A percentile compares a stretch with the other conserved stretches of the same genome.
Evolutionary conservation across 176 grass and related monocot species (phyloP).

Genomic region (Sorghum bicolor): DNA sequence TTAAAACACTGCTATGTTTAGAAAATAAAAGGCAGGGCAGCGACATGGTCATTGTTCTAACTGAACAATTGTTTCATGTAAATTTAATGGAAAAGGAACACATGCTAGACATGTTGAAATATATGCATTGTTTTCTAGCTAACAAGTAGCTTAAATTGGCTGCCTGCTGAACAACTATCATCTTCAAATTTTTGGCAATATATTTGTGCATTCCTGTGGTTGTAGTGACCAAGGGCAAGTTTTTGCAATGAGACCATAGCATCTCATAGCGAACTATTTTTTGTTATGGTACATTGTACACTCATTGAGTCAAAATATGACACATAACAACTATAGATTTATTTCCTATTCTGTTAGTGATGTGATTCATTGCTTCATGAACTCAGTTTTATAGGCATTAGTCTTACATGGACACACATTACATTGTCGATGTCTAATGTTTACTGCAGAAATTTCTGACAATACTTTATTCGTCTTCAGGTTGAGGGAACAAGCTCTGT

Average conservation of each 20-base stretch:
- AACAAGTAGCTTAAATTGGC: not conserved
- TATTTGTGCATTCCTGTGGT: not conserved
- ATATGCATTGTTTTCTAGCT: not conserved
- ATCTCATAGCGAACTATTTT: not conserved
- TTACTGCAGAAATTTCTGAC: not conserved
- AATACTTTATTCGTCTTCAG: constrained; percentile 37
- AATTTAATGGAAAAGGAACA: not conserved
- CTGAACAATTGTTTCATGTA: not conserved
- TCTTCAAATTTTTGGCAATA: not conserved
- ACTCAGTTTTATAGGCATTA: not conserved
- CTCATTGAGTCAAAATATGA: not conserved
- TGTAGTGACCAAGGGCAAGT: not conserved
- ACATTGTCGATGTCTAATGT: not conserved
- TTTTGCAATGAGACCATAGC: not conserved
- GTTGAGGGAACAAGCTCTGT: constrained; percentile 63
- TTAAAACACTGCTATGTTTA: too few species aligned
- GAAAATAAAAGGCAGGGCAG: not conserved
- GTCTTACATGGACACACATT: not conserved
- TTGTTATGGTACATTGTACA: not conserved
- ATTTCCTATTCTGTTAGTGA: not conserved
- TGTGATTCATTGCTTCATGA: not conserved
- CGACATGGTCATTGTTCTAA: not conserved
- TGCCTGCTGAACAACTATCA: not conserved
- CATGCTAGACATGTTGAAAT: not conserved
- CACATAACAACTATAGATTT: not conserved